phyloP scores from a whole-genome alignment of 495 filamentous ascomycete genomes.

The Staphylotrichum tortipilum region DNA sequence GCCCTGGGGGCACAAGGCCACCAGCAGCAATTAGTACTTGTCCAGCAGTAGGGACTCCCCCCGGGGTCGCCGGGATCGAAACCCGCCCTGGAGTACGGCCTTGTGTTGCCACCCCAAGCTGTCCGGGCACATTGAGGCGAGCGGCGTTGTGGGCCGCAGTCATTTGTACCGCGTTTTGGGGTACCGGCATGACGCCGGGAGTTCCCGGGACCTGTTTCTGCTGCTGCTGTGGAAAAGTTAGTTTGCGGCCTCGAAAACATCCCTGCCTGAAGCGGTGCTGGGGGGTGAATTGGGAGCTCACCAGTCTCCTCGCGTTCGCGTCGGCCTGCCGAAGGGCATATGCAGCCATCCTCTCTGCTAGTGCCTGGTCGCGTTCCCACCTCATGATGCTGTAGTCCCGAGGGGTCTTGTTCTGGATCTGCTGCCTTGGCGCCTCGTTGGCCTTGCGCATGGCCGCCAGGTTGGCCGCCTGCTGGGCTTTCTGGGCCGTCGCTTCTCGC shows the following conservation, averaged over 20 bases:
- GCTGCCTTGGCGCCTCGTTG: constrained; percentile 57
- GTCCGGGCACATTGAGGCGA: constrained; percentile 29
- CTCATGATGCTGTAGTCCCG: constrained; percentile 83
- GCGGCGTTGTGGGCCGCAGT: constrained; percentile 31
- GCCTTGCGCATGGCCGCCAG: constrained; percentile 63
- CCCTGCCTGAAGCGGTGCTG: no score
- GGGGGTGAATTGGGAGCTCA: no score
- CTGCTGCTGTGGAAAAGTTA: constrained; percentile 21
- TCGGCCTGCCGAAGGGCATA: constrained; percentile 56
- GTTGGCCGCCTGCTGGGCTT: constrained; percentile 70
- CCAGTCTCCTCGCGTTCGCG: constrained; percentile 36
- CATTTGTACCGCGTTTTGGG: constrained; percentile 30
- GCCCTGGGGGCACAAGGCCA: constrained; percentile 48
- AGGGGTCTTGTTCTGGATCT: constrained; percentile 53
- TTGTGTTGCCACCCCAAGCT: constrained; percentile 30
- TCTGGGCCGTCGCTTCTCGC: constrained; percentile 72
- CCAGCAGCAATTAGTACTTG: constrained; percentile 34
- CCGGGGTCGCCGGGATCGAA: constrained; percentile 35
- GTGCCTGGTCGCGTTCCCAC: constrained; percentile 70
- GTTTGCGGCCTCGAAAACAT: constrained; percentile 14
- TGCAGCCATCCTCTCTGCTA: constrained; percentile 63
- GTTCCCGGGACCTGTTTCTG: constrained; percentile 34
- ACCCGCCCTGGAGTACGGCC: constrained; percentile 27
- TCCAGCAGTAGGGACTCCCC: constrained; percentile 29
- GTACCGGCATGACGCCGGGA: constrained; percentile 26